Evolutionary conservation across 2,329 filamentous ascomycete genomes (phyloP).

Genomic region (Rutstroemia sp.): DNA sequence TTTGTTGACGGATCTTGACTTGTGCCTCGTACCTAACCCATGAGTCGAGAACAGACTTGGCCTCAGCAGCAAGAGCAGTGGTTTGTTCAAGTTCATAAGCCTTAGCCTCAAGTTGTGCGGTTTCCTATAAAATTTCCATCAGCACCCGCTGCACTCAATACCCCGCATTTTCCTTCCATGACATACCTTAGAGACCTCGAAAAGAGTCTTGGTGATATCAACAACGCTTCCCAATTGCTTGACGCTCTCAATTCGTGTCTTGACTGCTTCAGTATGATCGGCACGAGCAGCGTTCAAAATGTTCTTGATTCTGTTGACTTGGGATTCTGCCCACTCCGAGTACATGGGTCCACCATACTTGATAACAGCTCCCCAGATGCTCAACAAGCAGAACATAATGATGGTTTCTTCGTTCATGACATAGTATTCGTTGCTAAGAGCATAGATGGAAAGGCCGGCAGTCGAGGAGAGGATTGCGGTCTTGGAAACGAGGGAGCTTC

Average conservation of each 20-base stretch:
- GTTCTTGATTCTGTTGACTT: slow-evolving; percentile 87
- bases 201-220: slow-evolving; percentile 93
- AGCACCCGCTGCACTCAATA: neutral
- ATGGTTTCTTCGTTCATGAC: slow-evolving; percentile 99
- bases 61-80: slow-evolving; percentile 85
- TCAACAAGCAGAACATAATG: slow-evolving; percentile 84
- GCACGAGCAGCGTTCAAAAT: slow-evolving; percentile 90
- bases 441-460: slow-evolving; percentile 84
- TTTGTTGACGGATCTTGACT: slow-evolving; percentile 98
- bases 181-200: slow-evolving; percentile 95
- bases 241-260: slow-evolving; percentile 88
- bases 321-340: slow-evolving; percentile 78
- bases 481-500: slow-evolving; percentile 90
- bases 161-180: neutral
- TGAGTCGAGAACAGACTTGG: slow-evolving; percentile 91
- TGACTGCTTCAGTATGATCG: slow-evolving; percentile 93
- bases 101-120: slow-evolving; percentile 89
- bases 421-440: slow-evolving; percentile 99
- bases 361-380: slow-evolving; percentile 85
- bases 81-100: slow-evolving; percentile 96
- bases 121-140: slow-evolving; percentile 49
- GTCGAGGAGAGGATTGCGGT: slow-evolving; percentile 92
- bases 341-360: slow-evolving; percentile 92
- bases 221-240: slow-evolving; percentile 92
- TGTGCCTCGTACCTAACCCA: slow-evolving; percentile 99